These are phyloP conservation scores for Lipomyces spencermartinsiae DNA, from an alignment of 805 yeast species.

Conservation along the genomic window DNA sequence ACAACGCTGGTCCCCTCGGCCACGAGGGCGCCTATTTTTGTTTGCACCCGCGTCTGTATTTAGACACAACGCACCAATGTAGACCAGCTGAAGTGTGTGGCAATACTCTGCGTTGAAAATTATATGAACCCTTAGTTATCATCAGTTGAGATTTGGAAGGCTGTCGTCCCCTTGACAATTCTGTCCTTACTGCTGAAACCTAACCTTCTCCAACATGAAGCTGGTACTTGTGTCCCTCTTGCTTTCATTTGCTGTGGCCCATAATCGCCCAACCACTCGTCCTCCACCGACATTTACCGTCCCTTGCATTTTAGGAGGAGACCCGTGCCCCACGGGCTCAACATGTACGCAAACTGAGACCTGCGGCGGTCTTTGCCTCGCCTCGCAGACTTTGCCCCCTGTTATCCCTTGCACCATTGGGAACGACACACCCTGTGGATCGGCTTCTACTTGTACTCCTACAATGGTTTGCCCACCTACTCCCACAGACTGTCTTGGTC, in stretches of 20 bases:
- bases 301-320: not conserved
- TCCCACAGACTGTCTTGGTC: constrained; percentile 1
- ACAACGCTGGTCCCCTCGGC: not conserved
- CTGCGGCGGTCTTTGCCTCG: constrained; percentile 7
- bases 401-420: constrained; percentile 8
- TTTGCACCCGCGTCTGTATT: not conserved
- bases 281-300: constrained; percentile 6
- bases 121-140: constrained; percentile 2
- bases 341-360: constrained; percentile 6
- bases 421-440: not conserved
- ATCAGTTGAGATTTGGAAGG: not conserved
- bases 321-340: constrained; percentile 7
- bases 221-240: not conserved
- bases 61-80: not conserved
- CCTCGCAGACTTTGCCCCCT: constrained; percentile 4
- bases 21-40: not conserved
- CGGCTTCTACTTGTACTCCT: constrained; percentile 9
- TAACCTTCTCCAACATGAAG: constrained; percentile 2
- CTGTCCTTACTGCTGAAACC: not conserved
- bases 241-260: not conserved
- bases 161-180: not conserved
- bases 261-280: not conserved
- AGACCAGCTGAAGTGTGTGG: not conserved
- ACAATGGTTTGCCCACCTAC: constrained; percentile 4
- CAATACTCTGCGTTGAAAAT: not conserved